Conservation (phyloP, 2,329 filamentous ascomycete species). For the Rasamsonia emersonii region DNA sequence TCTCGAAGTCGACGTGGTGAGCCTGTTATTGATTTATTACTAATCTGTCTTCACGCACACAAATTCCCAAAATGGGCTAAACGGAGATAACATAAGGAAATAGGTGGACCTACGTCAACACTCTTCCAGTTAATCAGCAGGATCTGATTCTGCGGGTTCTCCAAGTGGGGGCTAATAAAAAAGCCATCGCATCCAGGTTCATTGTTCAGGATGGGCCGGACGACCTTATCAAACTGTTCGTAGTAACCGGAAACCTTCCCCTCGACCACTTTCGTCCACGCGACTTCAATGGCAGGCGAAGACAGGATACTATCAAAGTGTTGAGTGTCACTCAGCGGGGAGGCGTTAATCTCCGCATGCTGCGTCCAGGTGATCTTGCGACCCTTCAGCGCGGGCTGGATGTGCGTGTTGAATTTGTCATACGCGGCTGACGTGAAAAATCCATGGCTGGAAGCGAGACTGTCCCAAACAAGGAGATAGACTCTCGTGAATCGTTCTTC, state of each 20-base stretch:
- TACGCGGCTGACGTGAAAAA: not conserved
- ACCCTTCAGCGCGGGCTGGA: not conserved
- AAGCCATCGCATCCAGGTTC: constrained; percentile 1
- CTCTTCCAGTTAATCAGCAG: constrained; percentile 1
- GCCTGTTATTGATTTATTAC: no score
- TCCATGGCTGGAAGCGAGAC: not conserved
- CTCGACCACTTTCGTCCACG: constrained; percentile 1
- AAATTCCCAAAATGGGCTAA: no score
- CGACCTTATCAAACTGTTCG: constrained; percentile 1
- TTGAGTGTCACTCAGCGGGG: not conserved
- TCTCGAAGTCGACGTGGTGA: constrained; percentile 1
- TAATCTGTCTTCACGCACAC: no score
- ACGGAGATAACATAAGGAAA: no score
- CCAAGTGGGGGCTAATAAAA: not conserved
- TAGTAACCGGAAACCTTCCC: not conserved
- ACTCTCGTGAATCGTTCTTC: not conserved
- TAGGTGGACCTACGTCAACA: not conserved
- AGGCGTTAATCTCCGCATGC: not conserved
- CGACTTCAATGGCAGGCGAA: not conserved
- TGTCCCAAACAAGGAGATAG: constrained; percentile 1
- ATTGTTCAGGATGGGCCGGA: not conserved
- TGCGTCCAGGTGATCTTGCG: not conserved
- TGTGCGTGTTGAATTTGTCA: not conserved
- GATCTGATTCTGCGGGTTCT: constrained; percentile 1
- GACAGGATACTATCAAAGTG: not conserved